phyloP scores from a whole-genome alignment of 2,329 filamentous ascomycete species.

The Rhynchosporium secalis region DNA sequence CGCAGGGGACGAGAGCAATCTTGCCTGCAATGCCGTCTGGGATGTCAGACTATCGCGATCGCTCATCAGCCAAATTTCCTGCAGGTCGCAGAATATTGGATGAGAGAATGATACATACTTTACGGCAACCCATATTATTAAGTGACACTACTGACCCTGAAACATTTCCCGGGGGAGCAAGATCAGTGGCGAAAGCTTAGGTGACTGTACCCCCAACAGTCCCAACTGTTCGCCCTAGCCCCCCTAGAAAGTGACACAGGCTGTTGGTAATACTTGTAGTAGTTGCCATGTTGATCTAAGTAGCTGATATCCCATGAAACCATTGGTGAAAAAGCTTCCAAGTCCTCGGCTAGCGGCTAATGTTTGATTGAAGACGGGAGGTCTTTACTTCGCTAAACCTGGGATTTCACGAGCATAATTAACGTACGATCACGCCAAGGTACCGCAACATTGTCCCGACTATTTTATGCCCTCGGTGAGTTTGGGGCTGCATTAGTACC shows the following conservation, averaged over 20 bases:
- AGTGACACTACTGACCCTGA: constrained; percentile 23
- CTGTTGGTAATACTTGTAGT: constrained; percentile 48
- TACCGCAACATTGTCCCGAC: too few species aligned
- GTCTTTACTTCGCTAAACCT: too few species aligned
- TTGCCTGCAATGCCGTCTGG: constrained; percentile 53
- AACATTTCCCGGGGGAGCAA: constrained; percentile 21
- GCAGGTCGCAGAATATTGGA: not conserved
- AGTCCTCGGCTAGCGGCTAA: too few species aligned
- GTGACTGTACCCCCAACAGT: constrained; percentile 17
- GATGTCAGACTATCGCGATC: constrained; percentile 51
- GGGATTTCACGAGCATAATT: too few species aligned
- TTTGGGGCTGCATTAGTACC: too few species aligned
- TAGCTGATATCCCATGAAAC: too few species aligned
- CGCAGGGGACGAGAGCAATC: constrained; percentile 69
- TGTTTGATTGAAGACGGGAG: too few species aligned
- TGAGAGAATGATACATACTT: constrained; percentile 12
- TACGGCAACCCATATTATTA: constrained; percentile 26
- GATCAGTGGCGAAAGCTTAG: constrained; percentile 20
- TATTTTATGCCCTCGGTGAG: too few species aligned
- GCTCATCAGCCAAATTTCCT: not conserved
- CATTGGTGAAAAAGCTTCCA: too few species aligned
- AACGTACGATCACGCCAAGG: too few species aligned
- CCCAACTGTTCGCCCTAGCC: constrained; percentile 11
- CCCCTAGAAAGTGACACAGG: constrained; percentile 40
- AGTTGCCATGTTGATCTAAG: not conserved